phyloP scores from a whole-genome alignment of 495 filamentous ascomycete genomes.

The Amphirosellinia nigrospora region DNA sequence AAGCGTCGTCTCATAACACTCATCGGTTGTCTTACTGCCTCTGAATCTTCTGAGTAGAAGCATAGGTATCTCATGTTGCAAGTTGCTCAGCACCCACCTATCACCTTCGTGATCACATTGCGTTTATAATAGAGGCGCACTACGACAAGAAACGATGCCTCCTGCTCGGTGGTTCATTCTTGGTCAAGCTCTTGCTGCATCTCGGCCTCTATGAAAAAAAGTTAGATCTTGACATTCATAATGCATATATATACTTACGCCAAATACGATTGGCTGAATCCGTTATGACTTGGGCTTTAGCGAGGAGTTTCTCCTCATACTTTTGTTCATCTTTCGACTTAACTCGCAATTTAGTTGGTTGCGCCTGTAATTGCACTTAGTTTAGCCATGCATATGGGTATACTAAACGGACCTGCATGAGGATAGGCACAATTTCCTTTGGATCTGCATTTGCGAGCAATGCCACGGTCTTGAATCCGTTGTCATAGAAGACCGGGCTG shows the following conservation, averaged over 20 bases:
- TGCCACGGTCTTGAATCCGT: slow-evolving; percentile 72
- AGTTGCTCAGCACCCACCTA: neutral
- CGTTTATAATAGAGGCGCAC: neutral
- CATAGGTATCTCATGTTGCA: neutral
- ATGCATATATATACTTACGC: slow-evolving; percentile 55
- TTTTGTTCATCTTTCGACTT: slow-evolving; percentile 65
- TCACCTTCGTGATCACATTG: neutral
- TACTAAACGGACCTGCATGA: slow-evolving; percentile 63
- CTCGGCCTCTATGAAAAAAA: slow-evolving; percentile 49
- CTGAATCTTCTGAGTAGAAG: neutral
- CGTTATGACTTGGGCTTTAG: slow-evolving; percentile 72
- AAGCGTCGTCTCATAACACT: neutral
- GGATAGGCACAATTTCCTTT: slow-evolving; percentile 69
- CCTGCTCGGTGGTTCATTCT: slow-evolving; percentile 4
- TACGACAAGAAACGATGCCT: neutral
- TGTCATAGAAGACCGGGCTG: slow-evolving; percentile 80
- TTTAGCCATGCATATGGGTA: neutral
- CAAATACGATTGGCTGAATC: slow-evolving; percentile 74
- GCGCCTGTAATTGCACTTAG: slow-evolving; percentile 47
- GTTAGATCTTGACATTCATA: slow-evolving; percentile 35
- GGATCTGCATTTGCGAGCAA: slow-evolving; percentile 71
- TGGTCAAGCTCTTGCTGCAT: slow-evolving; percentile 54
- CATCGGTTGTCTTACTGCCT: neutral
- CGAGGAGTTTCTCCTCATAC: slow-evolving; percentile 66
- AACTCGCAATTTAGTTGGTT: slow-evolving; percentile 66